Evolutionary conservation across 2,329 filamentous ascomycete species (phyloP), one percentile per base, ranked within the genome.

Genomic region (Colletotrichum salicis): DNA sequence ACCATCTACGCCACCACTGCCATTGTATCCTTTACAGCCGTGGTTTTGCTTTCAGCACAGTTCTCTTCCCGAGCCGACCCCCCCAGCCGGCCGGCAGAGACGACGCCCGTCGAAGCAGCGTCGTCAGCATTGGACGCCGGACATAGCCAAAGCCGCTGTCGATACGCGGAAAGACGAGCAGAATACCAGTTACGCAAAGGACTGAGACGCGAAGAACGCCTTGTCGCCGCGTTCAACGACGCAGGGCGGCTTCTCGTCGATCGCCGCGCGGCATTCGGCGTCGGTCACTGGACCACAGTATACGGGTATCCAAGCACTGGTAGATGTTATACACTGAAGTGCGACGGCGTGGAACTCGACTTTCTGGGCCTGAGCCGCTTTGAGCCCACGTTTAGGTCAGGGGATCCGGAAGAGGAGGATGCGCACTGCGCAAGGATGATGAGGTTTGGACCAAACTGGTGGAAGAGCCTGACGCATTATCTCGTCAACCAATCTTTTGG

Each of bases 311-410:
- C 64, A 7, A 59, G 55, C 55, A 60, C 55, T 22, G 64, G 64
- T 19, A 56, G 41, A 52, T 60, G 48, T 55, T 67, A 54, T 24
- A 67, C 41, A 35, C 27, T 55, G 6, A 52, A 54, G 55, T 75
- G 72, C 52, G 71, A 70, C 37, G 72, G 72, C n/a, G 66, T 72
- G 56, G 70, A 74, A 62, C 66, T 71, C 48, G 64, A 59, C 33
- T 71, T 73, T 57, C 60, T 74, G 11, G 57, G 69, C 27, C 67
- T 73, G 58, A 5, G 65, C 52, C 63, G 67, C 56, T 73, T 74
- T 37, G 59, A 68, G 22, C 60, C 37, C 5, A 60, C 64, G 13
- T 63, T 68, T 33, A 70, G 70, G 57, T 71, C 70, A 48, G 33
- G 60, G 12, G 67, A 73, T 33, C 29, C 55, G 48, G 64, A 48